Evolutionary conservation across 306 rosid genomes (phyloP), one percentile per base, ranked within the genome.

Genomic region (Vicia faba): DNA sequence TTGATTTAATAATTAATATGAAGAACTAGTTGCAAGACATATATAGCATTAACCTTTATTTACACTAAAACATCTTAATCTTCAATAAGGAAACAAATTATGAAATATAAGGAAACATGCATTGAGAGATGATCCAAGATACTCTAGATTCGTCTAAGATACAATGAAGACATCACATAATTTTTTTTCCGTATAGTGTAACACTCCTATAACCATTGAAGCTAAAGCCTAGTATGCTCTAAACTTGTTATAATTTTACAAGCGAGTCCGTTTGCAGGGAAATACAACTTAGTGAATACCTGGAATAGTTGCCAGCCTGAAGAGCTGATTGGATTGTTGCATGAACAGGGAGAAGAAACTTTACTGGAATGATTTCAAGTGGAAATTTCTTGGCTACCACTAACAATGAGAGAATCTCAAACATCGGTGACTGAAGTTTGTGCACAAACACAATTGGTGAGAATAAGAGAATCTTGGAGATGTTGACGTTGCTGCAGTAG

Each of bases 1-100:
- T 31, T 31, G 36, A 31, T 35, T 35, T 59, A 25, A 35, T 62
- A 7, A 41, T 43, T 64, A 25, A 44, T 63, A 44, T 63, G 68
- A 63, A 23, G 14, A 16, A 25, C 20, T 28, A 13, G 55, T 25
- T 64, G 50, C 50, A 61, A 12, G 44, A 63, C 20, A 28, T 44
- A 28, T 44, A 44, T 26, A 64, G 15, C 23, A 26, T 33, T 9
- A 7, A 26, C 43, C 14, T 44, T 64, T 4, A 8, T n/a, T 13
- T 26, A 26, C 46, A 43, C 23, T 4, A 44, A 63, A 26, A 44
- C 55, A 54, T 26, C 25, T 18, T 39, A n/a, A 39, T 11, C 35
- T 19, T 11, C 23, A 61, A 61, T 39, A 23, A 40, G 23, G 39
- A 63, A 63, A 63, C 9, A n/a, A 44, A 41, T 25, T 50, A 41